phyloP scores from a whole-genome alignment of 805 yeast species.

The Pichia scutulata region DNA sequence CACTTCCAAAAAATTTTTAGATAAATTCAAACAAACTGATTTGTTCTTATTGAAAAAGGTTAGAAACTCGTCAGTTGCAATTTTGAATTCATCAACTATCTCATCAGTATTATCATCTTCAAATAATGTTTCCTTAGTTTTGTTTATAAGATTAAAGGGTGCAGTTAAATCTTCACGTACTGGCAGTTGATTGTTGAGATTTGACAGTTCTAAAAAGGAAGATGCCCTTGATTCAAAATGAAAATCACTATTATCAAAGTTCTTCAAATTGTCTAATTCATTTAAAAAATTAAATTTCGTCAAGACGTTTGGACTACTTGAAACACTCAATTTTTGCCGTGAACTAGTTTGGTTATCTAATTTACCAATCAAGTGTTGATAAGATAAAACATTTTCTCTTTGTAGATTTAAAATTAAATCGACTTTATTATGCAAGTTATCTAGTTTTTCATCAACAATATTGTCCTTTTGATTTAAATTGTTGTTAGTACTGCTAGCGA shows the following conservation, averaged over 20 bases:
- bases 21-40: constrained; percentile 35
- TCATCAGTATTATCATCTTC: background rate
- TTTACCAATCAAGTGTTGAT: background rate
- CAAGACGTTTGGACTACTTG: background rate
- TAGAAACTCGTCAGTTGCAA: constrained; percentile 37
- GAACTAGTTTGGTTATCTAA: background rate
- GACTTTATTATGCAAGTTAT: background rate
- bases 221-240: background rate
- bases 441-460: background rate
- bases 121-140: constrained; percentile 24
- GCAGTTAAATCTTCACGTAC: constrained; percentile 19
- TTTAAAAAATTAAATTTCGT: background rate
- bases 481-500: background rate
- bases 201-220: background rate
- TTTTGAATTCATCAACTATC: constrained; percentile 25
- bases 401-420: background rate
- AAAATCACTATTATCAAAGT: background rate
- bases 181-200: background rate
- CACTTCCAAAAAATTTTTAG: constrained; percentile 40
- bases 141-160: constrained; percentile 26
- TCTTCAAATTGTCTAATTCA: background rate
- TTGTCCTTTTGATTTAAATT: background rate
- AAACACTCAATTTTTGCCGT: background rate
- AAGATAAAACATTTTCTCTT: background rate
- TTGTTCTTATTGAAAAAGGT: constrained; percentile 38